Evolutionary conservation across 371 early-diverging fungal species (phyloP).

Genomic region (Sporodiniella umbellata): DNA sequence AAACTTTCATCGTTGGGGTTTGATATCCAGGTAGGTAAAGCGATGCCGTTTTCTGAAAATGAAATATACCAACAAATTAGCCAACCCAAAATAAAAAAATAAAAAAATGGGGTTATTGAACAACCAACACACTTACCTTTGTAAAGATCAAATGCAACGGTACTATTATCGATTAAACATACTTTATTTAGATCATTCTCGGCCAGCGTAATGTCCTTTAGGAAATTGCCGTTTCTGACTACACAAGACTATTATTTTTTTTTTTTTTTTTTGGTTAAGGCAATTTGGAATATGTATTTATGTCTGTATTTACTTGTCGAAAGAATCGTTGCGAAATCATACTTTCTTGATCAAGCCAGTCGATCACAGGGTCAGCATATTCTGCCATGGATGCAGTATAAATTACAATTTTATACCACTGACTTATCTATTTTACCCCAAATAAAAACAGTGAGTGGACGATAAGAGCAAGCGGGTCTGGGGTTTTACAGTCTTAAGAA

Average conservation of each 20-base stretch:
- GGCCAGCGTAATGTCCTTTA: constrained; percentile 83
- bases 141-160: constrained; percentile 79
- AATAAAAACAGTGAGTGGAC: too few relatives aligned
- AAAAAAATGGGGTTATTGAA: background rate
- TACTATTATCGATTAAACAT: constrained; percentile 89
- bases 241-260: constrained; percentile 79
- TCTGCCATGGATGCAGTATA: constrained; percentile 97
- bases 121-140: too few relatives aligned
- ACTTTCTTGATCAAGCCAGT: constrained; percentile 83
- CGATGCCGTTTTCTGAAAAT: constrained; percentile 77
- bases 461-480: too few relatives aligned
- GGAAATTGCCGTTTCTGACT: constrained; percentile 71
- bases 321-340: constrained; percentile 82
- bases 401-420: constrained; percentile 98
- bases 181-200: constrained; percentile 86
- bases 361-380: constrained; percentile 97
- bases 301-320: constrained; percentile 60
- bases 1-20: constrained; percentile 80
- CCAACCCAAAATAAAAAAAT: too few relatives aligned
- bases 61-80: too few relatives aligned
- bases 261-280: too few relatives aligned
- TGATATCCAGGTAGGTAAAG: constrained; percentile 79
- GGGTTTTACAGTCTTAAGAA: constrained; percentile 85
- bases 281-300: background rate
- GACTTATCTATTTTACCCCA: constrained; percentile 61